phyloP scores from a whole-genome alignment of 371 early-diverging fungal species.

The Mucor saturninus region DNA sequence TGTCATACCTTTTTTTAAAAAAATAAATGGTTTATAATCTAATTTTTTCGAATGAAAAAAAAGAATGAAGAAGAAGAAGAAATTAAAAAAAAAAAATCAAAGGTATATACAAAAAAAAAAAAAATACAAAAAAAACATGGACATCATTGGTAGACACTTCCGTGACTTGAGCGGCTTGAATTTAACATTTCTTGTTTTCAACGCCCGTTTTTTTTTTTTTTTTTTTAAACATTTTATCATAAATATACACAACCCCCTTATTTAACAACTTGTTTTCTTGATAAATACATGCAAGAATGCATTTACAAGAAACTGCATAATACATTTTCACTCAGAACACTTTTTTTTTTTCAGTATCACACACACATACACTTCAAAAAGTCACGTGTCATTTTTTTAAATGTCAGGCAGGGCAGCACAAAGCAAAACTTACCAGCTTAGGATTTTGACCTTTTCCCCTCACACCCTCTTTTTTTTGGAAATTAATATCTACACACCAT shows the following conservation, averaged over 20 bases:
- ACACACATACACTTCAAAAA: no score
- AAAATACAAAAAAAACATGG: constrained; percentile 2
- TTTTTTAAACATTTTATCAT: background rate
- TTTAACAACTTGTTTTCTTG: background rate
- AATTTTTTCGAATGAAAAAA: constrained; percentile 7
- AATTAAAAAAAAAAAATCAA: background rate
- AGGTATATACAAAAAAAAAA: constrained; percentile 3
- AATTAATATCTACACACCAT: constrained; percentile 39
- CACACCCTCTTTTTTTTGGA: background rate
- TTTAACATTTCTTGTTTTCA: no score
- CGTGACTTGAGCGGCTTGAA: background rate
- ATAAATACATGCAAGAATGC: background rate
- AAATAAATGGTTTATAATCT: background rate
- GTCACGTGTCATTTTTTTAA: no score
- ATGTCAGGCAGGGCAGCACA: no score
- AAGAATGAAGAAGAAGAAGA: constrained; percentile 7
- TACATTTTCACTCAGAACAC: background rate
- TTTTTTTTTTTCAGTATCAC: background rate
- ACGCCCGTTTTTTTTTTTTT: no score
- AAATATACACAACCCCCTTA: background rate
- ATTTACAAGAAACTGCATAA: background rate
- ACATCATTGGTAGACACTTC: constrained; percentile 4
- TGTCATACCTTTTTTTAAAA: background rate
- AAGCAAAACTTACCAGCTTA: no score
- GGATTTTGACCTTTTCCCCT: no score